Conservation (phyloP, 805 yeast species). For the Zygosaccharomyces bisporus region DNA sequence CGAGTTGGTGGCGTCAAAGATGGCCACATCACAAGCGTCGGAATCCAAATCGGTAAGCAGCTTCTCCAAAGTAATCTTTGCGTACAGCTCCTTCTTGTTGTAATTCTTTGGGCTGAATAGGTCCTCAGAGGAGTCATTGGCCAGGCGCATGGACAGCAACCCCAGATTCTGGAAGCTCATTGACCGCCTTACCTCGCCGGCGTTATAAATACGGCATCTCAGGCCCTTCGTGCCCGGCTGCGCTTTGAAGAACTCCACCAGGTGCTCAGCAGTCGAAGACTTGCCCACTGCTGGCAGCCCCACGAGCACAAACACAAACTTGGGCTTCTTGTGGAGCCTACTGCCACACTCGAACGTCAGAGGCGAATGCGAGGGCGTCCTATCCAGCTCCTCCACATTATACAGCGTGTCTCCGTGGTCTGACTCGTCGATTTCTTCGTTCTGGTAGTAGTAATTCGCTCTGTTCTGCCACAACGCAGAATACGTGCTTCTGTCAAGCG, state of each 20-base stretch:
- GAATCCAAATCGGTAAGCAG: conserved; percentile 42
- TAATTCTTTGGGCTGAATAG: conserved; percentile 42
- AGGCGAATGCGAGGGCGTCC: conserved; percentile 9
- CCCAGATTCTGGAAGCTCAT: conserved; percentile 37
- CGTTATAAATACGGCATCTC: conserved; percentile 55
- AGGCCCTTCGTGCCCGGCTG: conserved; percentile 22
- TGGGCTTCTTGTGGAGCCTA: conserved; percentile 24
- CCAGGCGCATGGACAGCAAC: conserved; percentile 21
- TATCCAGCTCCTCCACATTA: conserved; percentile 8
- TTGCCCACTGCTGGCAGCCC: conserved; percentile 80
- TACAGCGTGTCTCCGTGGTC: conserved; percentile 8
- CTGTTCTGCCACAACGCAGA: conserved; percentile 20
- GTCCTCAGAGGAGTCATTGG: conserved; percentile 38
- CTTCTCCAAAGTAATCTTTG: conserved; percentile 47
- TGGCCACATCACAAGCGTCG: conserved; percentile 48
- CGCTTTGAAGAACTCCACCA: conserved; percentile 51
- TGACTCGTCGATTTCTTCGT: conserved; percentile 16
- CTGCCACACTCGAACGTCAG: conserved; percentile 15
- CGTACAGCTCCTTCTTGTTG: conserved; percentile 48
- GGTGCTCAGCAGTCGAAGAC: conserved; percentile 63
- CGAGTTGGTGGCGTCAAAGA: conserved; percentile 60
- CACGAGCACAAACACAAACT: conserved; percentile 65
- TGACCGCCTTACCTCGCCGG: conserved; percentile 66
- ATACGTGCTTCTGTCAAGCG: conserved; percentile 21
- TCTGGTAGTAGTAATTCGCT: conserved; percentile 15